phyloP scores from a whole-genome alignment of 805 yeast genomes.

The Jamesozyma rosinii region DNA sequence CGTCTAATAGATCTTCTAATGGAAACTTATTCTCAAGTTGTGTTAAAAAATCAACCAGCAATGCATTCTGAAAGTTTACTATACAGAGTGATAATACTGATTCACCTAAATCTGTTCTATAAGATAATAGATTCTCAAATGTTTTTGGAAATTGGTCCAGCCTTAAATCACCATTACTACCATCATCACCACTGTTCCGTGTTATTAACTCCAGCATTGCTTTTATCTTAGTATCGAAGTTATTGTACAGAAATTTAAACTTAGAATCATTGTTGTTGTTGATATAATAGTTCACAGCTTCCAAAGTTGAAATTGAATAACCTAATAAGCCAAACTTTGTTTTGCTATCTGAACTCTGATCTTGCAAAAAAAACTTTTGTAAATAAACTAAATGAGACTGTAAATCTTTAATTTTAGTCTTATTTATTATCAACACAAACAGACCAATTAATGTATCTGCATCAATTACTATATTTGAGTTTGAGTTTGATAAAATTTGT shows the following conservation, averaged over 20 bases:
- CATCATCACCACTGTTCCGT: constrained; percentile 17
- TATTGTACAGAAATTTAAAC: not conserved
- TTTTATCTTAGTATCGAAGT: constrained; percentile 14
- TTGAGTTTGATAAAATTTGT: constrained; percentile 36
- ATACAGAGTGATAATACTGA: constrained; percentile 61
- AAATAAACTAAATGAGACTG: constrained; percentile 60
- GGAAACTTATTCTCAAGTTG: constrained; percentile 43
- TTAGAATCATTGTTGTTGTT: not conserved
- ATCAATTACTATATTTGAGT: constrained; percentile 36
- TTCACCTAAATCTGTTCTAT: constrained; percentile 52
- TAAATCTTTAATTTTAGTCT: constrained; percentile 49
- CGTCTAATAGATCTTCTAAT: constrained; percentile 58
- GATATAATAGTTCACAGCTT: constrained; percentile 60
- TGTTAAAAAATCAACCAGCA: constrained; percentile 40
- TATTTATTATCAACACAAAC: constrained; percentile 58
- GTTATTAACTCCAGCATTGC: constrained; percentile 17
- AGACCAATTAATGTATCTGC: constrained; percentile 78
- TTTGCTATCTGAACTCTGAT: constrained; percentile 22
- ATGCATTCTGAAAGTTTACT: constrained; percentile 35
- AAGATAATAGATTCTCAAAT: constrained; percentile 25
- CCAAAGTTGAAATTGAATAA: constrained; percentile 74
- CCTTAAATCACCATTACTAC: constrained; percentile 28
- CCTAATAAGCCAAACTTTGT: constrained; percentile 53
- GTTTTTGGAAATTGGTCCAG: not conserved
- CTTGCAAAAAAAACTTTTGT: constrained; percentile 41